Conservation (phyloP, 768 basidiomycete genomes). For the Symmetrospora coprosmae region DNA sequence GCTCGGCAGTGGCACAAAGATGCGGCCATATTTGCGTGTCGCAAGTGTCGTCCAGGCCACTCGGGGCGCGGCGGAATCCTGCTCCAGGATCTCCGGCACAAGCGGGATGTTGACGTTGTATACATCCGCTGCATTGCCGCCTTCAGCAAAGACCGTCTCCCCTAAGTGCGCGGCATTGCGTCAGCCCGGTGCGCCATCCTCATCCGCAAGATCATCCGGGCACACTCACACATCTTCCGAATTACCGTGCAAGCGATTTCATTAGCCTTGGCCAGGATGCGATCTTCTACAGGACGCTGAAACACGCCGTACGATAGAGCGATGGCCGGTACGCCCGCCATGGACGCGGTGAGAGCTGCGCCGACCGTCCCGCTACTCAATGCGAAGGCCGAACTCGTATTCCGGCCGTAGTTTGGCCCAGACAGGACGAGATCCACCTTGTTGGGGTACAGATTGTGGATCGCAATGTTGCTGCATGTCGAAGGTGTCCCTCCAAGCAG, state of each 20-base stretch:
- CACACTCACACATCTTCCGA: conserved; percentile 58
- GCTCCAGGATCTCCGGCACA: neutral
- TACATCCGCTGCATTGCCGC: conserved; percentile 53
- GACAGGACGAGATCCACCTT: conserved; percentile 83
- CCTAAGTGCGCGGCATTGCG: conserved; percentile 58
- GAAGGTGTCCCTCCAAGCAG: conserved; percentile 84
- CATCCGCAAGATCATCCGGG: no score
- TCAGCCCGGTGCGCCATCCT: conserved; percentile 4
- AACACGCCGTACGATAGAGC: conserved; percentile 80
- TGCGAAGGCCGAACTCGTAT: conserved; percentile 53
- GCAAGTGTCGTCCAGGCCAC: conserved; percentile 17
- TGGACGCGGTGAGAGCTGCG: conserved; percentile 65
- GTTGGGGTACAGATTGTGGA: conserved; percentile 74
- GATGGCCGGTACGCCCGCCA: conserved; percentile 59
- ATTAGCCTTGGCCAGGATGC: conserved; percentile 58
- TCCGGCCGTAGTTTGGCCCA: conserved; percentile 72
- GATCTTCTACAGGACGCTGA: conserved; percentile 50
- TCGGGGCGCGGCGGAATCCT: conserved; percentile 1
- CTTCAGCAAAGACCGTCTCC: conserved; percentile 40
- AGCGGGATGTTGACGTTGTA: conserved; percentile 43
- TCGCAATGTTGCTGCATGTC: conserved; percentile 74
- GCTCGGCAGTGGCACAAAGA: conserved; percentile 7
- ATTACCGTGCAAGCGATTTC: conserved; percentile 54
- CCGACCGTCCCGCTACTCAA: conserved; percentile 64
- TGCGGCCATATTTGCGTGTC: conserved; percentile 8